These are phyloP conservation scores for Corylus avellana DNA, from an alignment of 306 rosid genomes.

Conservation along the genomic window DNA sequence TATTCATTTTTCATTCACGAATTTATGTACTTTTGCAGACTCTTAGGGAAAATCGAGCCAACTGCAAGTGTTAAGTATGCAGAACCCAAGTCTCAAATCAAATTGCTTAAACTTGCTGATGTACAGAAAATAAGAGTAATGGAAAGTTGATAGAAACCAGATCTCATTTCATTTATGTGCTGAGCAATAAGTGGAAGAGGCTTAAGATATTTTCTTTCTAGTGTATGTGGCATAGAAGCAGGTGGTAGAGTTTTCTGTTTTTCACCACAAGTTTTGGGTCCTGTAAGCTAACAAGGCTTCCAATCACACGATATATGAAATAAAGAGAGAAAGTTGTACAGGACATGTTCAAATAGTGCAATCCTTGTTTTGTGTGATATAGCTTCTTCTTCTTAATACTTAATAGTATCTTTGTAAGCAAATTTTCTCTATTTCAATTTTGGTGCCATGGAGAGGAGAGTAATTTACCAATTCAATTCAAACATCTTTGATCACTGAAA, in stretches of 20 bases:
- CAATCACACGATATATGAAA: conserved; percentile 27
- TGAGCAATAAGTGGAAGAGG: conserved; percentile 37
- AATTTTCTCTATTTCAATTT: background rate
- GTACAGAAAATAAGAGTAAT: conserved; percentile 25
- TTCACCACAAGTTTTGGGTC: conserved; percentile 26
- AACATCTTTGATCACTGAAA: background rate
- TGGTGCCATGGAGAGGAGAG: background rate
- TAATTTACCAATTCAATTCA: background rate
- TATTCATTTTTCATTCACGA: background rate
- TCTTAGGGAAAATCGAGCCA: conserved; percentile 65
- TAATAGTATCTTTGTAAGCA: background rate
- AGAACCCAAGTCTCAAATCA: conserved; percentile 49
- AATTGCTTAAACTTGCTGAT: conserved; percentile 47
- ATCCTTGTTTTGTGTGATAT: conserved; percentile 8
- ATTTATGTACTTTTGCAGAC: conserved; percentile 41
- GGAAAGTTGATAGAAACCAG: conserved; percentile 30
- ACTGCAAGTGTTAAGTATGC: conserved; percentile 69
- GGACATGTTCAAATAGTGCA: conserved; percentile 26
- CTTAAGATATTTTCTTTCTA: conserved; percentile 18
- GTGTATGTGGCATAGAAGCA: conserved; percentile 27
- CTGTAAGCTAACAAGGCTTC: conserved; percentile 31
- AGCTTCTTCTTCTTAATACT: background rate
- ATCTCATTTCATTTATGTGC: conserved; percentile 14
- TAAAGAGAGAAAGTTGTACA: conserved; percentile 38
- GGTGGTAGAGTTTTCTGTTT: conserved; percentile 21